Evolutionary conservation across 352 stramenopile species (phyloP), one percentile per base, ranked within the genome.

Genomic region (Globisporangium barbulae): DNA sequence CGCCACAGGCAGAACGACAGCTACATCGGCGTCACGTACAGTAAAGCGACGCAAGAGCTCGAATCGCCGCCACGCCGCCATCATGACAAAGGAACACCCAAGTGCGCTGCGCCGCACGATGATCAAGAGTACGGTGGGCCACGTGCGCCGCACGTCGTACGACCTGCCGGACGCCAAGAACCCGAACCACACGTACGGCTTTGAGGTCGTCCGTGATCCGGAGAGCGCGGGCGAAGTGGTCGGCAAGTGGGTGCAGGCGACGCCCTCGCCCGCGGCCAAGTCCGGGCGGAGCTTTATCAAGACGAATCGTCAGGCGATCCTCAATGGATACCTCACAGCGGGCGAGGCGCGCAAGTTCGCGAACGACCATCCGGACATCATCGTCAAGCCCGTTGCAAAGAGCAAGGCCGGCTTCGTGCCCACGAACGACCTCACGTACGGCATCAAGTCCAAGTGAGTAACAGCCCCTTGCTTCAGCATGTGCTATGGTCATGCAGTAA

Each of bases 91-190:
- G 53, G 67, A 71, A 19, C 71, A 78, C 45, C 59, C 78, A 45
- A 66, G 68, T 21, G 76, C 61, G 30, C 53, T 93, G 78, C 83
- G 83, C n/a, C 80, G 85, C 21, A 91, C 85, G 58, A 91, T 94
- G 79, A 74, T 94, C 74, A 92, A 94, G 73, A 81, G 70, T 69
- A 90, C 81, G 1, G 78, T 94, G 5, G 85, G 85, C 9, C 65
- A 70, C 21, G 85, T 94, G 45, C 75, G 75, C 30, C 74, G 73
- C 21, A 73, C 81, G 2, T 73, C 79, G 13, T 91, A 90, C 65
- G 85, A 94, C 53, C 69, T 94, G 0, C 83, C 85, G 1, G 81
- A 94, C 66, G 64, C 65, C 5, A 83, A 79, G 54, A 81, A 90
- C 37, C 65, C 79, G 2, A 73, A 37, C 7, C 83, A 94, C 44